These are phyloP conservation scores for Candida corydali DNA, from an alignment of 805 yeast genomes.

Conservation along the genomic window DNA sequence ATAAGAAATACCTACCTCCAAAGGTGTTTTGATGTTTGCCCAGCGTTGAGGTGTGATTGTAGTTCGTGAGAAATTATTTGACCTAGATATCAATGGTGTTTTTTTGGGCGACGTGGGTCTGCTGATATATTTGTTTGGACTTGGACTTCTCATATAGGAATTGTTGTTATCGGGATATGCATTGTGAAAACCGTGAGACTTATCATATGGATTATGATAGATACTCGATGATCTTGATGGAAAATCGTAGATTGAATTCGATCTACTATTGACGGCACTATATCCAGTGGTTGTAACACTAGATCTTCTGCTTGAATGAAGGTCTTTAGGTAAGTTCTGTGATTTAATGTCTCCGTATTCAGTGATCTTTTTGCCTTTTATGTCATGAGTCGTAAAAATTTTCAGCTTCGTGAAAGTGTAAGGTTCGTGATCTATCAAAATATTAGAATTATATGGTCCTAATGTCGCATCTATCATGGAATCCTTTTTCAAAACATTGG, in stretches of 20 bases:
- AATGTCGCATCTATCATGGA: constrained; percentile 57
- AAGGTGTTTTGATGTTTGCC: neutral
- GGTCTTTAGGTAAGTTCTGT: constrained; percentile 2
- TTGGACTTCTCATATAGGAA: constrained; percentile 3
- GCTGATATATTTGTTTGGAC: constrained; percentile 1
- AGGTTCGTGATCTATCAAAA: constrained; percentile 19
- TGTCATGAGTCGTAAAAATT: constrained; percentile 51
- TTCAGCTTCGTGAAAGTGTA: constrained; percentile 31
- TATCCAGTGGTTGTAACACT: neutral
- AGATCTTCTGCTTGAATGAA: constrained; percentile 2
- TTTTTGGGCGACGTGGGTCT: neutral
- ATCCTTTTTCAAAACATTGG: constrained; percentile 50
- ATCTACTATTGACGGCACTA: neutral
- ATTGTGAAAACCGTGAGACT: neutral
- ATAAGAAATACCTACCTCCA: neutral
- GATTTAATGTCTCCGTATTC: constrained; percentile 11
- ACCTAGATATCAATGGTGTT: neutral
- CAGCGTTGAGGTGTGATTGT: constrained; percentile 1
- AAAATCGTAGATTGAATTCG: constrained; percentile 2
- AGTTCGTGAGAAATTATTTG: neutral
- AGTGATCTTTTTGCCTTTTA: constrained; percentile 28
- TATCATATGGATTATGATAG: constrained; percentile 1
- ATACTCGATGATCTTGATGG: constrained; percentile 1
- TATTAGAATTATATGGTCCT: constrained; percentile 24
- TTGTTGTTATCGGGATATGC: constrained; percentile 6